These are phyloP conservation scores for Globisporangium perplexum DNA, from an alignment of 352 stramenopile species.

Conservation along the genomic window DNA sequence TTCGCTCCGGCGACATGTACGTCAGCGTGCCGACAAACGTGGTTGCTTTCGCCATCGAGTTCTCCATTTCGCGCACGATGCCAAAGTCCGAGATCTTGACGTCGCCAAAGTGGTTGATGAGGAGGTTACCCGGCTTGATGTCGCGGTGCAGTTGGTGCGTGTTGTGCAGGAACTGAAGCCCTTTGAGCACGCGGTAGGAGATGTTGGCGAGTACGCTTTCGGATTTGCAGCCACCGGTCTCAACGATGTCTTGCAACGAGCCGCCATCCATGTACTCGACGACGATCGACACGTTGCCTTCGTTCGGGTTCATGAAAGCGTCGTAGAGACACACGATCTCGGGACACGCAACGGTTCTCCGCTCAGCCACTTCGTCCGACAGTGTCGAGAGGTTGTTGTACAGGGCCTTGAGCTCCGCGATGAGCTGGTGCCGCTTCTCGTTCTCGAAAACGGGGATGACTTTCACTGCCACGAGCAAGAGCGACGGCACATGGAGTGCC, in stretches of 20 bases:
- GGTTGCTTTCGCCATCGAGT: slow-evolving; percentile 81
- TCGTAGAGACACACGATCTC: slow-evolving; percentile 92
- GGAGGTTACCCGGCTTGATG: slow-evolving; percentile 93
- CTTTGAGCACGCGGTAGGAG: slow-evolving; percentile 80
- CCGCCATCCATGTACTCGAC: slow-evolving; percentile 96
- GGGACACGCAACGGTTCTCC: slow-evolving; percentile 52
- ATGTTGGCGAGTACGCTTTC: slow-evolving; percentile 90
- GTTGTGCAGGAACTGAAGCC: slow-evolving; percentile 86
- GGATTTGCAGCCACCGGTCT: slow-evolving; percentile 80
- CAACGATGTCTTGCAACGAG: slow-evolving; percentile 90
- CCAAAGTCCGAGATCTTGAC: slow-evolving; percentile 89
- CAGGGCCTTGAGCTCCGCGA: slow-evolving; percentile 77
- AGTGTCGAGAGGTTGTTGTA: slow-evolving; percentile 85
- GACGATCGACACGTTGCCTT: slow-evolving; percentile 91
- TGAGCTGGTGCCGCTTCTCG: slow-evolving; percentile 85
- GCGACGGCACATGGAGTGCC: slow-evolving; percentile 83
- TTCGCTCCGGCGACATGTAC: slow-evolving; percentile 94
- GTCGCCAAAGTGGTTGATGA: slow-evolving; percentile 90
- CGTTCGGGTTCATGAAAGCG: slow-evolving; percentile 90
- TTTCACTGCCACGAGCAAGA: slow-evolving; percentile 89
- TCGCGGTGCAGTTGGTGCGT: slow-evolving; percentile 91
- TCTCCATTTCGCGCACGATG: slow-evolving; percentile 82
- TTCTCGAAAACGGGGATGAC: slow-evolving; percentile 89
- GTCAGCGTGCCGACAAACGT: slow-evolving; percentile 91
- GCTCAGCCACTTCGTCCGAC: slow-evolving; percentile 37